Evolutionary conservation across 2,329 filamentous ascomycete genomes (phyloP).

Genomic region (Gyromitra esculenta): DNA sequence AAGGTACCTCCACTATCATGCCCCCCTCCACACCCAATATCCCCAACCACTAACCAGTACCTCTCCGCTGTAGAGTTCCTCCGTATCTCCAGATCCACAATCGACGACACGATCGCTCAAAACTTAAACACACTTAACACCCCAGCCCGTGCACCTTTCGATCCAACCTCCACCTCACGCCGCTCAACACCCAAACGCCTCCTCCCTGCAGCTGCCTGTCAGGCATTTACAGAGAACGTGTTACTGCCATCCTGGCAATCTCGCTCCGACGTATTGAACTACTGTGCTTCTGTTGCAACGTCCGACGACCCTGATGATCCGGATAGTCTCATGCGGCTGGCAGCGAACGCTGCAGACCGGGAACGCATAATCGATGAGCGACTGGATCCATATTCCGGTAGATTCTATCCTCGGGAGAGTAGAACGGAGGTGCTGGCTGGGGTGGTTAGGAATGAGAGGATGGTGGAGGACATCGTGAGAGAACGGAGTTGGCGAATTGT

Average conservation of each 20-base stretch:
- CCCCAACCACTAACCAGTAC: neutral
- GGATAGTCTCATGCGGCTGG: conserved; percentile 73
- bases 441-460: conserved; percentile 77
- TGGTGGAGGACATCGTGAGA: conserved; percentile 81
- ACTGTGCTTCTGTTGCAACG: conserved; percentile 88
- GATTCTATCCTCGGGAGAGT: conserved; percentile 82
- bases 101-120: conserved; percentile 93
- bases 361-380: conserved; percentile 85
- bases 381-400: conserved; percentile 86
- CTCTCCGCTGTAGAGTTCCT: conserved; percentile 76
- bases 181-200: conserved; percentile 66
- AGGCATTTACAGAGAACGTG: conserved; percentile 76
- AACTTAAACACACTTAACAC: conserved; percentile 89
- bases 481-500: conserved; percentile 83
- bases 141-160: conserved; percentile 76
- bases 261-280: conserved; percentile 83
- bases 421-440: conserved; percentile 81
- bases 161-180: conserved; percentile 78
- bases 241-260: conserved; percentile 90
- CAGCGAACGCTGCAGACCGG: conserved; percentile 74
- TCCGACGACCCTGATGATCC: conserved; percentile 88
- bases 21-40: neutral
- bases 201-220: conserved; percentile 73
- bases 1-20: conserved; percentile 66
- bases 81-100: conserved; percentile 79